Evolutionary conservation across 345 rosid species (phyloP), one percentile per base, ranked within the genome.

Genomic region (Sonneratia caseolaris): DNA sequence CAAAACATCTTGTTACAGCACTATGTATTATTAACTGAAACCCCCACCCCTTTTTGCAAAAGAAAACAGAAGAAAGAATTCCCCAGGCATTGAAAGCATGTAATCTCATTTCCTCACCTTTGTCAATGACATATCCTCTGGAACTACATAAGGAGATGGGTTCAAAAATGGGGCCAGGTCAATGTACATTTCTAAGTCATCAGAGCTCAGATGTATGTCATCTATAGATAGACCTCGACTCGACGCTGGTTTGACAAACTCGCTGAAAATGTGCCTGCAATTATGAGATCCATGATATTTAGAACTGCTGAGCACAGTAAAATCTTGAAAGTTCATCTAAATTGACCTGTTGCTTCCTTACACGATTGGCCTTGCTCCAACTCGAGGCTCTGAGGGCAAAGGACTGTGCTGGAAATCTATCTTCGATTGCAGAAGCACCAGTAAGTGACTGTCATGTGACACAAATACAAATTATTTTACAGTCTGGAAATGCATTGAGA

Each of bases 91-190:
- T 38, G 19, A 56, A 73, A 32, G 66, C 49, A 21, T 22, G 42
- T 22, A 32, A 32, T 36, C 53, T 51, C 59, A 5, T 68, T 69
- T 43, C 59, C 61, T 78, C 69, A 90, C 99, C 96, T 95, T 95
- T n/a, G 99, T 86, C 81, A 95, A 76, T 15, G 99, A 95, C 98
- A 95, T 95, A 72, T 92, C 97, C 82, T 95, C 99, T 2, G 97
- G 96, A 47, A 95, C 97, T 74, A 92, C 82, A 18, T 90, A 95
- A 3, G 99, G 98, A 47, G 99, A 92, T 7, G 98, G 97, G 81
- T 95, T 95, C 86, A 89, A 77, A 85, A 95, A 84, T 7, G 98
- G 97, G 38, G 88, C 92, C 78, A 95, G 93, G 84, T 95, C 99
- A 75, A 95, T 88, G 84, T 90, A 95, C 99, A 95, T 89, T 79